phyloP scores from a whole-genome alignment of 305 asterid species.

The Fraxinus ornus region DNA sequence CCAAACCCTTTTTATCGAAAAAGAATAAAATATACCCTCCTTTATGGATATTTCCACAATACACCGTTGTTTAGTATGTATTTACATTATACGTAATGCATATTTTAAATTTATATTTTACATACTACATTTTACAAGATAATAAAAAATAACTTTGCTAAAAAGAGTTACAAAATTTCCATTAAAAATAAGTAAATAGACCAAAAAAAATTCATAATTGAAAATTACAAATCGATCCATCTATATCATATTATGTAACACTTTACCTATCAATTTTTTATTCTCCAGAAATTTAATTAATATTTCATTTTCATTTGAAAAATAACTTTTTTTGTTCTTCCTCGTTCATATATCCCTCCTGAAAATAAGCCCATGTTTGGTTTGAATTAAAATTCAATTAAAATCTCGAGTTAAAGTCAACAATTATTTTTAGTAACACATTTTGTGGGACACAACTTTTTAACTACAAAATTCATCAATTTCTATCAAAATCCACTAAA shows the following conservation, averaged over 20 bases:
- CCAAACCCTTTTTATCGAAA: no score
- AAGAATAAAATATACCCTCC: no score
- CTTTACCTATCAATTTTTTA: background rate
- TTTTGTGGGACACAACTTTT: no score
- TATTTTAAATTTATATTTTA: no score
- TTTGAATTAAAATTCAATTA: no score
- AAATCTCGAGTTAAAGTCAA: background rate
- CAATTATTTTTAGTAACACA: background rate
- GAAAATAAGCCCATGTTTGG: no score
- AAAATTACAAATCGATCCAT: no score
- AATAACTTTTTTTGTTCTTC: no score
- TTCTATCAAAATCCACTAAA: no score
- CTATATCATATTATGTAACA: background rate
- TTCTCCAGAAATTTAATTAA: background rate
- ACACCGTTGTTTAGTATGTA: background rate
- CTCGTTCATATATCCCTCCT: background rate
- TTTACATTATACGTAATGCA: background rate
- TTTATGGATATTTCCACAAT: background rate
- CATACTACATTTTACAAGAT: background rate
- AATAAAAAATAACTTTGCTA: background rate
- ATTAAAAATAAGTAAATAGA: background rate
- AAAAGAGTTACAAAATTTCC: background rate
- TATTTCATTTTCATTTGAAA: background rate
- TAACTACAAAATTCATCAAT: no score
- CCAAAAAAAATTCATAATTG: background rate